phyloP scores from a whole-genome alignment of 345 rosid species.

The Citrus cavaleriei region DNA sequence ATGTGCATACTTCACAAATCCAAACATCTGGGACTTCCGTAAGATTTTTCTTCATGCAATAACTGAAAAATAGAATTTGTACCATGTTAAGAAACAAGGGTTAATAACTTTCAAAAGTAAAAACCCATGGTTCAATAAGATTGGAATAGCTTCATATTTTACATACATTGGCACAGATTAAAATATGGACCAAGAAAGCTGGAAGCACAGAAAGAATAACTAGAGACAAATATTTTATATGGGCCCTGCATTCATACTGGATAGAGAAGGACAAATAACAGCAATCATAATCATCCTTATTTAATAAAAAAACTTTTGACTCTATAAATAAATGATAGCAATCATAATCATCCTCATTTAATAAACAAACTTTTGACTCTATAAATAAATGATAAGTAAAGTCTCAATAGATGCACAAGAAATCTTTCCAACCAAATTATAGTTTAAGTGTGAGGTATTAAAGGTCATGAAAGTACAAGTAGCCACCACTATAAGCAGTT shows the following conservation, averaged over 20 bases:
- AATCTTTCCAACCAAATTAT: neutral
- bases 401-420: neutral
- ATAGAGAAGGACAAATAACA: neutral
- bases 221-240: neutral
- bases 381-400: neutral
- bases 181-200: neutral
- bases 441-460: neutral
- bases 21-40: slow-evolving; percentile 19
- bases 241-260: neutral
- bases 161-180: neutral
- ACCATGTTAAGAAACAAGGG: slow-evolving; percentile 6
- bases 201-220: neutral
- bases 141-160: neutral
- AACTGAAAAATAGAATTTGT: slow-evolving; percentile 25
- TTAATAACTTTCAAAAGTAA: neutral
- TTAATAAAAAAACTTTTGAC: neutral
- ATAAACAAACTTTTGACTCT: neutral
- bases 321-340: neutral
- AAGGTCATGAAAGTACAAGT: neutral
- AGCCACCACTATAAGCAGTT: neutral
- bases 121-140: neutral
- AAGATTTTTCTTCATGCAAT: slow-evolving; percentile 30
- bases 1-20: slow-evolving; percentile 40
- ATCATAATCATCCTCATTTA: neutral
- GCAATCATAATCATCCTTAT: neutral